These are phyloP conservation scores for Aspergillus calidoustus DNA, from an alignment of 2,329 filamentous ascomycete genomes.

Conservation along the genomic window DNA sequence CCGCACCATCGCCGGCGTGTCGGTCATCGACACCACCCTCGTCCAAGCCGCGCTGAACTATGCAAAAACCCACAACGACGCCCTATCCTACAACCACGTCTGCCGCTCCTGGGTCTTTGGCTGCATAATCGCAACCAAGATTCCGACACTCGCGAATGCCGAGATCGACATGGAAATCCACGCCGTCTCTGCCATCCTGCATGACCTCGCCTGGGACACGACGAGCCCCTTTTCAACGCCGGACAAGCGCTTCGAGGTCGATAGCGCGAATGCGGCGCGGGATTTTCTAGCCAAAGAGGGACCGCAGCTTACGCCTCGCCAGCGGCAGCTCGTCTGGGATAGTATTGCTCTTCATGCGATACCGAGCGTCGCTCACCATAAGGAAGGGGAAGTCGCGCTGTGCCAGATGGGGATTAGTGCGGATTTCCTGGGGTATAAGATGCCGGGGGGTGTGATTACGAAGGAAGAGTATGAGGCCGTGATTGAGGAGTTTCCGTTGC, in stretches of 20 bases:
- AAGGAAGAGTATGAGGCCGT: constrained; percentile 4
- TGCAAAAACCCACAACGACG: constrained; percentile 1
- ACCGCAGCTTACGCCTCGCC: background rate
- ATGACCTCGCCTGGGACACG: constrained; percentile 2
- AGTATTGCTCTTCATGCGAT: constrained; percentile 6
- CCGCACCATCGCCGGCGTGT: constrained; percentile 1
- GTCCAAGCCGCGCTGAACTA: background rate
- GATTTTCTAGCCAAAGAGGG: background rate
- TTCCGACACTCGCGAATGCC: background rate
- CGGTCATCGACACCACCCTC: constrained; percentile 1
- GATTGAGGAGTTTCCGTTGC: background rate
- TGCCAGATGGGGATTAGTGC: constrained; percentile 2
- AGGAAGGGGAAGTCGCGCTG: background rate
- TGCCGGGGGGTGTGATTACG: background rate
- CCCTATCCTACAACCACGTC: background rate
- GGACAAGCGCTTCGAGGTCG: constrained; percentile 12
- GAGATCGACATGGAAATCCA: constrained; percentile 1
- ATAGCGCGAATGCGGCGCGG: background rate
- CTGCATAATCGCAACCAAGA: constrained; percentile 1
- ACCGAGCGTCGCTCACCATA: background rate
- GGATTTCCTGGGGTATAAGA: constrained; percentile 5
- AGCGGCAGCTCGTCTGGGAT: constrained; percentile 1
- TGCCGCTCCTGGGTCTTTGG: constrained; percentile 1
- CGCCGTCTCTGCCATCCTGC: constrained; percentile 1
- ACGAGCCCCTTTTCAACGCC: background rate